Evolutionary conservation across 2,329 filamentous ascomycete genomes (phyloP), one percentile per base, ranked within the genome.

Genomic region (Ceratocystiopsis brevicomis): DNA sequence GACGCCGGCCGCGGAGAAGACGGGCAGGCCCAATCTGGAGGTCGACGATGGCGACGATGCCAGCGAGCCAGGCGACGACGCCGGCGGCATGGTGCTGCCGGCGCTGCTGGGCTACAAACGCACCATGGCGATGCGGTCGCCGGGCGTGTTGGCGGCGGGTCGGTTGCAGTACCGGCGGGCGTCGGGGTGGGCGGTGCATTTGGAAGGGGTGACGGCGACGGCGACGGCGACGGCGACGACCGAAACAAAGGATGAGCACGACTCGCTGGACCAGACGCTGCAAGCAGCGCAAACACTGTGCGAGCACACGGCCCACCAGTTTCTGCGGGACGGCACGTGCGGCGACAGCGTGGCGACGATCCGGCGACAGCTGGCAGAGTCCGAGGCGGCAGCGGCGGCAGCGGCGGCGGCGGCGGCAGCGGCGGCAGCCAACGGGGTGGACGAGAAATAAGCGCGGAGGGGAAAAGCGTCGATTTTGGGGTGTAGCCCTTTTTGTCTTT

Each of bases 311-410:
- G 87, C 87, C 0, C 86, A 93, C 55, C 83, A 92, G 54, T 85
- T 90, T 48, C 66, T 95, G n/a, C 76, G 87, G 19, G 81, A 86
- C 43, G 87, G 86, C 12, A 80, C 90, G 53, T 94, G 87, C 59
- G 70, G 66, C n/a, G 70, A 74, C 16, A 84, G 93, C 57, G 69
- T 94, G 36, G 65, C 67, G 21, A 78, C 75, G 39, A 79, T 87
- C 43, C 73, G 76, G 53, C 65, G 68, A 45, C 73, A 75, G 15
- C 70, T 92, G 38, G 61, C 61, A 10, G 69, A 78, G 44, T 75
- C 85, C 1, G 65, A 76, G 41, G 69, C 71, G 32, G 19, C 19
- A 6, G 19, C 19, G 19, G 19, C 19, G 19, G 19, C 19, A 6
- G 19, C 19, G 19, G 19, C 19, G 19, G 19, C 19, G 19, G 19